These are phyloP conservation scores for Colletotrichum gloeosporioides DNA, from an alignment of 2,329 filamentous ascomycete genomes.

Conservation along the genomic window DNA sequence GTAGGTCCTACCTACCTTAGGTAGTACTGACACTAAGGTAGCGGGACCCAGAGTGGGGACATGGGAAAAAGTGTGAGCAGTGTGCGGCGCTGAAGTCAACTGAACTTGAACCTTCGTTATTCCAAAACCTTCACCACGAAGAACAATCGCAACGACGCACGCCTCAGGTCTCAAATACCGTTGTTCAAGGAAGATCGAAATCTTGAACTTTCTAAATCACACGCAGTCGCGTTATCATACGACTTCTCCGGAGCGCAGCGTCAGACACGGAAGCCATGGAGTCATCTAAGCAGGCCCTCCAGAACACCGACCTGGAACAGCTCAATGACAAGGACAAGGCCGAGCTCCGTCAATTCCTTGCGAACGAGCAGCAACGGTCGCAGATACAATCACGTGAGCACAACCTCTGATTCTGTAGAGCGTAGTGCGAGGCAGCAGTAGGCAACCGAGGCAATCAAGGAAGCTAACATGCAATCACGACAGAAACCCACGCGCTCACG, in stretches of 20 bases:
- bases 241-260: neutral
- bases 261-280: constrained; percentile 33
- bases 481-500: constrained; percentile 61
- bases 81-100: neutral
- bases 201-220: neutral
- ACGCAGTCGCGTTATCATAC: neutral
- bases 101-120: neutral
- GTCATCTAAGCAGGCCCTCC: constrained; percentile 41
- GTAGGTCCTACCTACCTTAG: too few species aligned
- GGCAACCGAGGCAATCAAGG: neutral
- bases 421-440: neutral
- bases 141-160: neutral
- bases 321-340: constrained; percentile 84
- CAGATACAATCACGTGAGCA: constrained; percentile 65
- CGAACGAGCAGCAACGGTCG: constrained; percentile 86
- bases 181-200: neutral
- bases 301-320: constrained; percentile 70
- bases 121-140: neutral
- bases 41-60: neutral
- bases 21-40: too few species aligned
- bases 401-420: neutral
- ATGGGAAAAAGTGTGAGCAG: neutral
- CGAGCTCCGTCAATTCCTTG: constrained; percentile 86
- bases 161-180: neutral
- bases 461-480: neutral